Base-by-base conservation (phyloP, 2,329 filamentous ascomycete species). In the Dissoconium aciculare region DNA sequence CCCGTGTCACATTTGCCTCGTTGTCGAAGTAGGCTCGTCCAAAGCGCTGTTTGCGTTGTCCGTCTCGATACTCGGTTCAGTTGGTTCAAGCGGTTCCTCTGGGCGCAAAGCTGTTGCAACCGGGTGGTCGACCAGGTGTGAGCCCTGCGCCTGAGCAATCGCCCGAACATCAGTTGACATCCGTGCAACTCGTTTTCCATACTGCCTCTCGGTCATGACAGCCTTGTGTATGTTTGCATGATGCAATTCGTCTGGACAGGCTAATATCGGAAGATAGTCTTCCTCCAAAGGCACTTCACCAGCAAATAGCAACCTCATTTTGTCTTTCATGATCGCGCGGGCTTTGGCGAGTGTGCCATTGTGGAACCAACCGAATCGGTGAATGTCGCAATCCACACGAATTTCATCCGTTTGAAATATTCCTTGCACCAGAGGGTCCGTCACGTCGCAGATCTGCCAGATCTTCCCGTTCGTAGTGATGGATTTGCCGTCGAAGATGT, bases 401-500 rank as follows among this genome's bases (percentile, higher is more conserved):
- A 64, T 49, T 4, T 71, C 63, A 0, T 74, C 63, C 0, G 71
- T 68, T 12, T 74, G 66, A 23, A 93, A 64, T 3, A 94, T 59
- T 8, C 62, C 54, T 1, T 62, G 59, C 1, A 95, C 62, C 1
- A 85, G 50, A 0, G 83, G 80, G 46, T 95, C 87, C 0, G 72
- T 78, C 32, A 95, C 77, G 53, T 98, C 89, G 58, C 84, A 92
- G 15, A 91, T 69, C 61, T 95, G 89, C 78, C 84, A 98, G 29
- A 89, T 76, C 47, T 89, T 89, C 23, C 84, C 84, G 47, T 93
- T 84, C 1, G 71, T 69, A 11, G 72, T 71, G 32, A 87, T 71
- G 2, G 67, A 68, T 36, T 73, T 64, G 27, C 87, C 87, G 38
- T 91, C 82, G 54, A 94, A 95, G 2, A 87, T 62, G 53, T 95